These are phyloP conservation scores for Aurinia saxatilis DNA, from an alignment of 345 rosid genomes.

Conservation along the genomic window DNA sequence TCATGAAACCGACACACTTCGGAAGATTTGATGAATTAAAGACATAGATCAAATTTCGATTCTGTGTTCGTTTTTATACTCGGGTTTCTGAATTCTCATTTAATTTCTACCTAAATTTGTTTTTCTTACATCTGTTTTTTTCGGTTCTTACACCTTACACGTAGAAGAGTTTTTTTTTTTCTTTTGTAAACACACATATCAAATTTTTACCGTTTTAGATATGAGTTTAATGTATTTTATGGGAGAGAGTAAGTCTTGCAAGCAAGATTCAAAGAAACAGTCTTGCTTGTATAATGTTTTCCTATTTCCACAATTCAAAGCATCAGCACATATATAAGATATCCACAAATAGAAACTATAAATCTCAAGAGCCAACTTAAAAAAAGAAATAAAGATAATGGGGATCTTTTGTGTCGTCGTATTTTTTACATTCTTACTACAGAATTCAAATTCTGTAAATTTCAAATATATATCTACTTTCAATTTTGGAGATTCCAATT, in stretches of 20 bases:
- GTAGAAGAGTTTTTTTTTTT: no score
- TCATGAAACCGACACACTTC: no score
- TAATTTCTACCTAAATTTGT: no score
- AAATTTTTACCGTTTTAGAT: no score
- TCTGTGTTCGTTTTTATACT: no score
- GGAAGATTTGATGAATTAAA: no score
- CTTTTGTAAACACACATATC: no score
- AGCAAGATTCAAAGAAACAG: slow-evolving; percentile 21
- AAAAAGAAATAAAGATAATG: neutral
- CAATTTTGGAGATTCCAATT: slow-evolving; percentile 74
- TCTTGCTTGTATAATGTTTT: slow-evolving; percentile 23
- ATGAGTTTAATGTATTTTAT: neutral
- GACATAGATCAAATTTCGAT: no score
- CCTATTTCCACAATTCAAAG: slow-evolving; percentile 23
- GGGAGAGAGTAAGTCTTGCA: slow-evolving; percentile 16
- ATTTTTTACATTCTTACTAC: neutral
- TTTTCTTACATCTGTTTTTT: no score
- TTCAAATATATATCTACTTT: slow-evolving; percentile 44
- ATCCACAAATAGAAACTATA: neutral
- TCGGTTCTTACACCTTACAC: no score
- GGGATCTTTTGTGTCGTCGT: neutral
- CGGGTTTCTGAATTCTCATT: no score
- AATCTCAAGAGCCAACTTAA: neutral
- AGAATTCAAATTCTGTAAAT: slow-evolving; percentile 20
- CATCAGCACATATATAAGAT: neutral